phyloP scores from a whole-genome alignment of 208 protist species.

The Leishmania lainsoni region DNA sequence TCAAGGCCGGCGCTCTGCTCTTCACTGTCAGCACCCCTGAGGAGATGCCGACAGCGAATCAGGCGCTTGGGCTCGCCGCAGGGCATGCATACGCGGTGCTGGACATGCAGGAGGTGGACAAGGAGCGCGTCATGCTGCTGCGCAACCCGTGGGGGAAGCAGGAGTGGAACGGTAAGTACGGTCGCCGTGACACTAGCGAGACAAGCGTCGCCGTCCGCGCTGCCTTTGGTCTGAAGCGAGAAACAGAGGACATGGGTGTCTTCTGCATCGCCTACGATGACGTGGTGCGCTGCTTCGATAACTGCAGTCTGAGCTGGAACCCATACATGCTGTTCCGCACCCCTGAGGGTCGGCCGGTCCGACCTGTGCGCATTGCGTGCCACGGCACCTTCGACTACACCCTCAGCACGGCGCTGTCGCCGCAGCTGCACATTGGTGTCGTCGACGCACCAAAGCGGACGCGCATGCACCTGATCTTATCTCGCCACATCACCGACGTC shows the following conservation, averaged over 20 bases:
- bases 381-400: conserved; percentile 61
- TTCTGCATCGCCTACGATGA: conserved; percentile 89
- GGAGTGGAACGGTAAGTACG: conserved; percentile 66
- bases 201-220: conserved; percentile 41
- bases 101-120: conserved; percentile 53
- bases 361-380: conserved; percentile 72
- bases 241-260: conserved; percentile 63
- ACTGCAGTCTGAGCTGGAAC: conserved; percentile 84
- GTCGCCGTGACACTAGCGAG: conserved; percentile 48
- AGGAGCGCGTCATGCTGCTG: conserved; percentile 60
- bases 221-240: conserved; percentile 47
- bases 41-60: conserved; percentile 25
- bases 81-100: conserved; percentile 83
- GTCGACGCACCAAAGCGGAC: conserved; percentile 48
- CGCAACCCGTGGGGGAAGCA: conserved; percentile 84
- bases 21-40: conserved; percentile 63
- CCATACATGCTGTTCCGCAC: conserved; percentile 85
- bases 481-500: conserved; percentile 75
- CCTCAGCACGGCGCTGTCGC: conserved; percentile 51
- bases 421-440: conserved; percentile 85
- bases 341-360: conserved; percentile 46
- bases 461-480: conserved; percentile 86
- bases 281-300: conserved; percentile 61
- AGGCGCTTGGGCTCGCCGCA: conserved; percentile 43
- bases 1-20: conserved; percentile 64